Conservation (phyloP, 352 stramenopile species). For the Pythium brachiatum region DNA sequence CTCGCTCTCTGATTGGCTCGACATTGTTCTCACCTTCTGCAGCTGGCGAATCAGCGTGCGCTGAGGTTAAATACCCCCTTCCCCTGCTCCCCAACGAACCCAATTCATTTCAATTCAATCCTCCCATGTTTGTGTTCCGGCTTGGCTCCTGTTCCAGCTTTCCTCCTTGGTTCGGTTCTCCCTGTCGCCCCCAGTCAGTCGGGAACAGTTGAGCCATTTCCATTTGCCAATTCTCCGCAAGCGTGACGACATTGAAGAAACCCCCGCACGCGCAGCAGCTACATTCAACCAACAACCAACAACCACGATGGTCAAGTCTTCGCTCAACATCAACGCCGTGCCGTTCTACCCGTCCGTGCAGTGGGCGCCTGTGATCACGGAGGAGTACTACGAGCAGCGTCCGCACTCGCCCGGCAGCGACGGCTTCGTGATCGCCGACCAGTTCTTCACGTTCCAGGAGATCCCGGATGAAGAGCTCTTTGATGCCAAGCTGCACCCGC, state of each 20-base stretch:
- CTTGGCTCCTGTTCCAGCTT: too few relatives aligned
- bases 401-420: conserved; percentile 54
- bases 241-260: conserved; percentile 4
- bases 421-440: conserved; percentile 65
- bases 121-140: neutral
- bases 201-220: neutral
- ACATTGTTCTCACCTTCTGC: conserved; percentile 15
- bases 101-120: conserved; percentile 1
- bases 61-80: conserved; percentile 24
- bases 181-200: neutral
- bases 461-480: conserved; percentile 81
- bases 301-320: neutral
- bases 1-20: conserved; percentile 5
- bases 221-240: conserved; percentile 4
- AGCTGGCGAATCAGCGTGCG: conserved; percentile 19
- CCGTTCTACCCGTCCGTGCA: conserved; percentile 60
- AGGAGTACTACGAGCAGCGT: conserved; percentile 64
- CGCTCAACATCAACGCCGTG: conserved; percentile 50
- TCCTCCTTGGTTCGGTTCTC: neutral
- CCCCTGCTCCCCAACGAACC: neutral
- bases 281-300: too few relatives aligned
- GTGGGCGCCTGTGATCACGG: conserved; percentile 55
- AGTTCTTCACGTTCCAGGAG: conserved; percentile 43
- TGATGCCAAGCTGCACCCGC: conserved; percentile 57
- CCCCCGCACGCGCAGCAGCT: neutral